A percentile compares a stretch with the other conserved stretches of the same genome.
These are phyloP conservation scores for Phytopythium montanum DNA, from an alignment of 352 stramenopile genomes.

Conservation along the genomic window DNA sequence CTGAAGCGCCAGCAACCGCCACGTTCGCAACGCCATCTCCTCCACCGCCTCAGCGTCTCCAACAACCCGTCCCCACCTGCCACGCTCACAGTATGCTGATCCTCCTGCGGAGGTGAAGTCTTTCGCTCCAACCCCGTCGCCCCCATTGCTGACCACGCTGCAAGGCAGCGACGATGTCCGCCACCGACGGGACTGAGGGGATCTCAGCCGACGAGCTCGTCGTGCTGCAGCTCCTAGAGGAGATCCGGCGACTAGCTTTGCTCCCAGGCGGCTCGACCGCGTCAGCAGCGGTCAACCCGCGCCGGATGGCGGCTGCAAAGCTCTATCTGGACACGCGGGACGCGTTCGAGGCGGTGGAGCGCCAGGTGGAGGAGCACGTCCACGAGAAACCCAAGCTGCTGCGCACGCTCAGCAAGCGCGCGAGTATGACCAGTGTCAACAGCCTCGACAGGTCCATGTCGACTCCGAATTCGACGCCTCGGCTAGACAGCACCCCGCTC, in stretches of 20 bases:
- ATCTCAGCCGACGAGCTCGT: slow-evolving; percentile 44
- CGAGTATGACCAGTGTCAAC: slow-evolving; percentile 17
- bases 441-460: slow-evolving; percentile 4
- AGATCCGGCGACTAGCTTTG: slow-evolving; percentile 49
- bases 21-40: not conserved
- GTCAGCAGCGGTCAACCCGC: slow-evolving; percentile 22
- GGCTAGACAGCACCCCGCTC: not conserved
- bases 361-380: slow-evolving; percentile 41
- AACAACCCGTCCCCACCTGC: not conserved
- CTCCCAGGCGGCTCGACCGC: slow-evolving; percentile 15
- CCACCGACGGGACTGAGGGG: not conserved
- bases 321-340: slow-evolving; percentile 76
- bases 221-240: slow-evolving; percentile 64
- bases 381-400: slow-evolving; percentile 42
- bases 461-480: not conserved
- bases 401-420: slow-evolving; percentile 47
- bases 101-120: not conserved
- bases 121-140: not conserved
- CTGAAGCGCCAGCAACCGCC: not conserved
- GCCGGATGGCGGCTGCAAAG: slow-evolving; percentile 57
- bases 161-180: not conserved
- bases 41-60: not conserved
- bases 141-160: not conserved
- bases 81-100: not conserved
- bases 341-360: slow-evolving; percentile 65